Conservation (phyloP, 495 filamentous ascomycete species). For the Penicillium waksmanii region DNA sequence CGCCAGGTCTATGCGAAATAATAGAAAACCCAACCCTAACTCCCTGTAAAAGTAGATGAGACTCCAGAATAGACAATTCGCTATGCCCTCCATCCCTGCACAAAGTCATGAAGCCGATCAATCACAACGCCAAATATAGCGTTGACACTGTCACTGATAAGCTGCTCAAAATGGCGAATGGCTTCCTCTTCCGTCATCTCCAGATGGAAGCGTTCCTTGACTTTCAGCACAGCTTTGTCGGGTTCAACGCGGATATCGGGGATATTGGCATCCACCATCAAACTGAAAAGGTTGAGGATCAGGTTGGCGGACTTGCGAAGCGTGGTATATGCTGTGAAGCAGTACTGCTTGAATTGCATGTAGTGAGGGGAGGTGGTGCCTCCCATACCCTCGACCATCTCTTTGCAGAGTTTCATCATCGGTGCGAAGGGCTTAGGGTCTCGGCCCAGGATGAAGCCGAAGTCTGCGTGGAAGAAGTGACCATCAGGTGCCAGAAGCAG, state of each 20-base stretch:
- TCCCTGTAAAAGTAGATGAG: neutral
- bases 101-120: slow-evolving; percentile 90
- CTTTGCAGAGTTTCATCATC: slow-evolving; percentile 93
- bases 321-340: slow-evolving; percentile 92
- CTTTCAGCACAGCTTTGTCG: slow-evolving; percentile 90
- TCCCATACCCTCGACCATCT: slow-evolving; percentile 99
- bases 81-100: slow-evolving; percentile 84
- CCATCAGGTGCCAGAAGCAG: slow-evolving; percentile 85
- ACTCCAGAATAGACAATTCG: neutral
- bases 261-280: slow-evolving; percentile 98
- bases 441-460: slow-evolving; percentile 95
- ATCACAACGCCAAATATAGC: slow-evolving; percentile 91
- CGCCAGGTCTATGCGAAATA: slow-evolving; percentile 5
- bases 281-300: slow-evolving; percentile 92
- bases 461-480: slow-evolving; percentile 98
- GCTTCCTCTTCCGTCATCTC: slow-evolving; percentile 95
- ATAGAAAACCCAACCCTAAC: neutral
- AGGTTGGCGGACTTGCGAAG: slow-evolving; percentile 86
- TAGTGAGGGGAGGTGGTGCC: slow-evolving; percentile 79
- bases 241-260: slow-evolving; percentile 92
- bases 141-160: slow-evolving; percentile 88
- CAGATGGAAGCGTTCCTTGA: slow-evolving; percentile 89
- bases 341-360: slow-evolving; percentile 87
- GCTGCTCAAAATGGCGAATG: slow-evolving; percentile 77
- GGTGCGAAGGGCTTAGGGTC: slow-evolving; percentile 98